These are phyloP conservation scores for Termitomyces sp. DNA, from an alignment of 768 basidiomycete species.

Conservation along the genomic window DNA sequence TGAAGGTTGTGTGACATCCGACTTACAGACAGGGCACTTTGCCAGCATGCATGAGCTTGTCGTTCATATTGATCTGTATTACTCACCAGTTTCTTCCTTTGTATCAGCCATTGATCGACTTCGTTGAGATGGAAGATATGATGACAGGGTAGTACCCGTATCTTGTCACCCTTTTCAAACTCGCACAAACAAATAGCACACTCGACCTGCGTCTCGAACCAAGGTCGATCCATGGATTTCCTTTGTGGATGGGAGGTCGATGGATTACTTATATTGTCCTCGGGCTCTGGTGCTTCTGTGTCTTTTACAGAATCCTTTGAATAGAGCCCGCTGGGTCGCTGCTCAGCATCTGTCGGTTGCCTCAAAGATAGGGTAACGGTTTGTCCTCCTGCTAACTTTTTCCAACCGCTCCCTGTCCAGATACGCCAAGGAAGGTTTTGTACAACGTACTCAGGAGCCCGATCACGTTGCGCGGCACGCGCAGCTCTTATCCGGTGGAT, in stretches of 20 bases:
- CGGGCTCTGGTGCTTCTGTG: constrained; percentile 15
- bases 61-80: background rate
- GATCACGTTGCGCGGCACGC: constrained; percentile 76
- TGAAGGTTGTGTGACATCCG: constrained; percentile 75
- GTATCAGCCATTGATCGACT: constrained; percentile 89
- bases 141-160: constrained; percentile 88
- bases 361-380: constrained; percentile 18
- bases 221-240: constrained; percentile 42
- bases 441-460: constrained; percentile 79
- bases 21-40: constrained; percentile 90
- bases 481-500: constrained; percentile 84
- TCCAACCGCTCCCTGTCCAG: constrained; percentile 78
- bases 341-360: constrained; percentile 28
- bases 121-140: constrained; percentile 94
- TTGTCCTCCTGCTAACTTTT: constrained; percentile 59
- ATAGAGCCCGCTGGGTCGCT: background rate
- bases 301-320: background rate
- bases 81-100: constrained; percentile 87
- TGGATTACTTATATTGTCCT: constrained; percentile 22
- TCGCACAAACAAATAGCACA: constrained; percentile 92
- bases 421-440: constrained; percentile 75
- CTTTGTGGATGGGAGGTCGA: constrained; percentile 34
- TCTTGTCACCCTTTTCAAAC: constrained; percentile 83
- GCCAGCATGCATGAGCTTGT: background rate
- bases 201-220: constrained; percentile 80